A percentile compares a stretch with the other conserved stretches of the same genome.
These are phyloP conservation scores for Penicillium goetzii DNA, from an alignment of 495 filamentous ascomycete genomes.

Conservation along the genomic window DNA sequence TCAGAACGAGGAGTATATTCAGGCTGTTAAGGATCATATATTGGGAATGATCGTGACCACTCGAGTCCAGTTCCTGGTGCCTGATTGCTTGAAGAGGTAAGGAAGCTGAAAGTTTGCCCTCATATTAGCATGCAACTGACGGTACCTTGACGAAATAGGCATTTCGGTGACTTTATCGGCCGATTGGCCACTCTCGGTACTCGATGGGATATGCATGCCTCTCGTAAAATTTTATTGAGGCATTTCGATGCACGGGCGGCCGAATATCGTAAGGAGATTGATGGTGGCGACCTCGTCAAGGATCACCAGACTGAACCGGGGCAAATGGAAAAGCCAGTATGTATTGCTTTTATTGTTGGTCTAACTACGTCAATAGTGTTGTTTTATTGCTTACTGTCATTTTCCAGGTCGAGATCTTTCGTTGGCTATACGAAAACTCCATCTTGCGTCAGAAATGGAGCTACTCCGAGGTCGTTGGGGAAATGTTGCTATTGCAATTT, in stretches of 20 bases:
- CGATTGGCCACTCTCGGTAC: slow-evolving; percentile 24
- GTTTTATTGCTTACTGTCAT: background rate
- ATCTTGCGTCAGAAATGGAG: slow-evolving; percentile 27
- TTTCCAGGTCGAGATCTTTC: slow-evolving; percentile 31
- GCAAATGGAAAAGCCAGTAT: slow-evolving; percentile 20
- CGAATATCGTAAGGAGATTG: slow-evolving; percentile 29
- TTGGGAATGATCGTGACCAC: slow-evolving; percentile 34
- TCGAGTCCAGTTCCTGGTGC: slow-evolving; percentile 30
- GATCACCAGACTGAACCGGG: slow-evolving; percentile 7
- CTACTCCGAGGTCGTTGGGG: slow-evolving; percentile 32
- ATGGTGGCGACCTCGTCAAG: background rate
- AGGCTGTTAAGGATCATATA: slow-evolving; percentile 34
- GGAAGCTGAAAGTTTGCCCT: background rate
- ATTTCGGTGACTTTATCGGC: slow-evolving; percentile 28
- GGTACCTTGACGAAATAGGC: slow-evolving; percentile 9
- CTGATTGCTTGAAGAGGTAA: slow-evolving; percentile 28
- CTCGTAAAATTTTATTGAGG: slow-evolving; percentile 28
- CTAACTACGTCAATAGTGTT: too few relatives aligned
- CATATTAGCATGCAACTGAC: background rate
- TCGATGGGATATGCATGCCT: slow-evolving; percentile 33
- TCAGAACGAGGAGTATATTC: slow-evolving; percentile 28
- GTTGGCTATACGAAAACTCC: slow-evolving; percentile 31
- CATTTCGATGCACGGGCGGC: slow-evolving; percentile 31
- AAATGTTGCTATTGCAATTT: slow-evolving; percentile 33
- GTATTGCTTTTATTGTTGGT: background rate